Conservation (phyloP, 2,329 filamentous ascomycete species). For the Microcyclosporella mali region DNA sequence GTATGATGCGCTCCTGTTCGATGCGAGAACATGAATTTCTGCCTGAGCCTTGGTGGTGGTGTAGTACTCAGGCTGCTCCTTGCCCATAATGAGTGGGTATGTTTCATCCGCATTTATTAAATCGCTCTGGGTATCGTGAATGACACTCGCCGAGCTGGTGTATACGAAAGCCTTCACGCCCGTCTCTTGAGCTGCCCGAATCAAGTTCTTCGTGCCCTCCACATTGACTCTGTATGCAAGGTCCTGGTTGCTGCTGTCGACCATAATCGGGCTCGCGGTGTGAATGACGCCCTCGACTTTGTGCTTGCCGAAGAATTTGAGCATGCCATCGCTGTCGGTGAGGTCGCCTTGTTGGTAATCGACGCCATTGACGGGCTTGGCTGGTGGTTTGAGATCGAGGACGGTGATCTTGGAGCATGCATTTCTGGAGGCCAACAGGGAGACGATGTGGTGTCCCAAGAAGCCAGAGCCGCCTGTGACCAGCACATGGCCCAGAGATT, state of each 20-base stretch:
- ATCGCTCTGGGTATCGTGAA: constrained; percentile 40
- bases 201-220: constrained; percentile 44
- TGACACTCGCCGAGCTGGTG: constrained; percentile 47
- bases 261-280: constrained; percentile 43
- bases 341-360: constrained; percentile 48
- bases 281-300: constrained; percentile 46
- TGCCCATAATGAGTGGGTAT: constrained; percentile 41
- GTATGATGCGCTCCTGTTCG: constrained; percentile 39
- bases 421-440: constrained; percentile 37
- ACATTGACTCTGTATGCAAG: constrained; percentile 48
- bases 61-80: constrained; percentile 47
- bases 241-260: constrained; percentile 31
- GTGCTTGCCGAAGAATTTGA: constrained; percentile 37
- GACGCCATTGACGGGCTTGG: constrained; percentile 38
- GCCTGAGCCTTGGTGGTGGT: constrained; percentile 46
- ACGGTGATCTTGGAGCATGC: constrained; percentile 42
- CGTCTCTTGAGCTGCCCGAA: constrained; percentile 42
- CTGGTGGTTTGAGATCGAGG: constrained; percentile 41
- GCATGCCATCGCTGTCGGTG: constrained; percentile 40
- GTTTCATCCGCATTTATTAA: constrained; percentile 46
- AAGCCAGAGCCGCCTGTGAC: constrained; percentile 49
- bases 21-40: constrained; percentile 43
- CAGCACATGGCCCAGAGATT: constrained; percentile 41
- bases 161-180: constrained; percentile 50
- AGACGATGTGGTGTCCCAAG: constrained; percentile 47